These are phyloP conservation scores for Pharus latifolius DNA, from an alignment of 176 grass and related monocot genomes.

Conservation along the genomic window DNA sequence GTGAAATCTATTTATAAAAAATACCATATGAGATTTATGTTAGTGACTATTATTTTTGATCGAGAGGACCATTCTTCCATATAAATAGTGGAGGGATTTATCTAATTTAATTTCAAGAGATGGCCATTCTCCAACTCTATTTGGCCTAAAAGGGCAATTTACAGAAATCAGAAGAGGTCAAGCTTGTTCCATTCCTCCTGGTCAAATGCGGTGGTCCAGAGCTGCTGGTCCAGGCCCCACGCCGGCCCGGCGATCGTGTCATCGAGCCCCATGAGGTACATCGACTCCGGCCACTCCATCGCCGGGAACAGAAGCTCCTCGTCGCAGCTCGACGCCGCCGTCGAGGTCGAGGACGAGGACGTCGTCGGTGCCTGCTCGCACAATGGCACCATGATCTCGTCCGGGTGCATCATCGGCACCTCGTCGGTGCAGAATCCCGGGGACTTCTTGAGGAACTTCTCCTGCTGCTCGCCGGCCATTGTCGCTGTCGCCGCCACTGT, in stretches of 20 bases:
- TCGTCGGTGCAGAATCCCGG: conserved; percentile 70
- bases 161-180: conserved; percentile 55
- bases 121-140: no score
- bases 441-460: neutral
- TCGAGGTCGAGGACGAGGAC: conserved; percentile 22
- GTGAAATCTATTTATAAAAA: no score
- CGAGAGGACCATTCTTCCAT: no score
- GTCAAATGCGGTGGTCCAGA: conserved; percentile 18
- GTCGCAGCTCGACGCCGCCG: conserved; percentile 27
- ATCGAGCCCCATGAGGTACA: conserved; percentile 35
- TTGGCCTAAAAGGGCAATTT: no score
- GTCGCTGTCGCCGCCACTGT: no score
- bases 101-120: no score
- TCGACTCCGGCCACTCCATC: conserved; percentile 35
- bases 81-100: no score
- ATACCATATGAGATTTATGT: no score
- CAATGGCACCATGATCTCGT: conserved; percentile 49
- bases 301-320: conserved; percentile 20
- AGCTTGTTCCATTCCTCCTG: conserved; percentile 51
- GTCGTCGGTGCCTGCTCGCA: neutral
- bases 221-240: neutral
- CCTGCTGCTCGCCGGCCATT: neutral
- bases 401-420: conserved; percentile 60
- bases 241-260: conserved; percentile 13
- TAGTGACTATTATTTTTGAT: no score